Percentiles rank a stretch among this genome's conserved stretches.
Evolutionary conservation across 805 yeast species (phyloP).

Genomic region (Saturnispora hagleri): DNA sequence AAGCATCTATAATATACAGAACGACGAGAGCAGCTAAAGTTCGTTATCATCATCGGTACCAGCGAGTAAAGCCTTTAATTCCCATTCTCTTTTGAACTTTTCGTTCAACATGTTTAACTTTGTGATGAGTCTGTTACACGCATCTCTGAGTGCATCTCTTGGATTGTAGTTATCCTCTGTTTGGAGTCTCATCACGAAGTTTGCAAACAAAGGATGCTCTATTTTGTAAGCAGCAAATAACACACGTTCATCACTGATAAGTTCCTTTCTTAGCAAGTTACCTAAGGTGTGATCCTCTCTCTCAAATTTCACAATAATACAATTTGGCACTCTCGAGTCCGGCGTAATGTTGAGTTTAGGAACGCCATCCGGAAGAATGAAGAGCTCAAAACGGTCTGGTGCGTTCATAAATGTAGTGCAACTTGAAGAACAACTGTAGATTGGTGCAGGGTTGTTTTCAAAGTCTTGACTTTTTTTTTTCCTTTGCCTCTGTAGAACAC

Average conservation of each 20-base stretch:
- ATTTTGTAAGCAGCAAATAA: constrained; percentile 95
- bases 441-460: neutral
- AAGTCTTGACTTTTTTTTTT: neutral
- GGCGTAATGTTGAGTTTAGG: constrained; percentile 87
- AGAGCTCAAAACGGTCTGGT: constrained; percentile 97
- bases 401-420: constrained; percentile 65
- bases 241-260: constrained; percentile 80
- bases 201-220: constrained; percentile 96
- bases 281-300: constrained; percentile 98
- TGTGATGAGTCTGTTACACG: constrained; percentile 74
- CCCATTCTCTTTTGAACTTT: constrained; percentile 89
- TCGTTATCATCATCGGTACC: constrained; percentile 41
- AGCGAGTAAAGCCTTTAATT: constrained; percentile 62
- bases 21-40: constrained; percentile 3
- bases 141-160: constrained; percentile 78
- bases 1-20: neutral
- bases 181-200: constrained; percentile 87
- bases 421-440: neutral
- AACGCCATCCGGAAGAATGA: constrained; percentile 95
- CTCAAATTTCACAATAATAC: constrained; percentile 86
- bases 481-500: neutral
- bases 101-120: constrained; percentile 67
- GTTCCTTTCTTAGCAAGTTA: constrained; percentile 77
- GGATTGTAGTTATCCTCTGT: constrained; percentile 95
- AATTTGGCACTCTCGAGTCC: constrained; percentile 91